Evolutionary conservation across 148 eudicot genomes (phyloP).

Genomic region (Simmondsia chinensis): DNA sequence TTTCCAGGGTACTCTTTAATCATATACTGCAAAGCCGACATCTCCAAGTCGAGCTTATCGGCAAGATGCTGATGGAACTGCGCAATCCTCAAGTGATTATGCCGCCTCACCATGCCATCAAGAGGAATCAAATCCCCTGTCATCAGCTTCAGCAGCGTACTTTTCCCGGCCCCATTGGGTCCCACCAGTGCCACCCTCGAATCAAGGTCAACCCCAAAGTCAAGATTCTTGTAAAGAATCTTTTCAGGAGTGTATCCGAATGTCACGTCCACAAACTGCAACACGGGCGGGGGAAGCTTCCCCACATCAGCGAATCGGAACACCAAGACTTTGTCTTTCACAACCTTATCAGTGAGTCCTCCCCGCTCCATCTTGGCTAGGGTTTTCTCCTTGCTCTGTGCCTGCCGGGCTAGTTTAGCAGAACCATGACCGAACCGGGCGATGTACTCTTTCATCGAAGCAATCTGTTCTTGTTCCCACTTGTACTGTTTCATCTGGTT

Average conservation of each 20-base stretch:
- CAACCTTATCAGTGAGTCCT: slow-evolving; percentile 88
- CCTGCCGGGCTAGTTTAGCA: slow-evolving; percentile 94
- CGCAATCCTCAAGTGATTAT: slow-evolving; percentile 84
- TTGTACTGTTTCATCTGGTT: slow-evolving; percentile 98
- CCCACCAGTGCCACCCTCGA: slow-evolving; percentile 90
- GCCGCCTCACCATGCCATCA: slow-evolving; percentile 90
- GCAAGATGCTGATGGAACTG: slow-evolving; percentile 90
- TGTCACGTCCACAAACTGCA: slow-evolving; percentile 81
- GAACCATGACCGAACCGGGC: slow-evolving; percentile 98
- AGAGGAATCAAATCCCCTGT: slow-evolving; percentile 73
- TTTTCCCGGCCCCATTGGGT: slow-evolving; percentile 97
- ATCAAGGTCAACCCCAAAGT: slow-evolving; percentile 93
- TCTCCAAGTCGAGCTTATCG: slow-evolving; percentile 73
- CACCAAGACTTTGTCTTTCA: slow-evolving; percentile 44
- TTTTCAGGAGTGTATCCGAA: slow-evolving; percentile 90
- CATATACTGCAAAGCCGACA: slow-evolving; percentile 77
- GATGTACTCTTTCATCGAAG: slow-evolving; percentile 90
- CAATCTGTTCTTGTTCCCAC: slow-evolving; percentile 98
- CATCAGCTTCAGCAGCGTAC: slow-evolving; percentile 95
- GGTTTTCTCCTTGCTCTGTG: slow-evolving; percentile 95
- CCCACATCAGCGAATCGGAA: slow-evolving; percentile 90
- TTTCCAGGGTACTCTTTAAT: slow-evolving; percentile 77
- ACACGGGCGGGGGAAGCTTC: slow-evolving; percentile 94
- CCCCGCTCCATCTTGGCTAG: slow-evolving; percentile 98
- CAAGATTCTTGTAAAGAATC: slow-evolving; percentile 68